These are phyloP conservation scores for Myriosclerotinia curreyana DNA, from an alignment of 2,329 filamentous ascomycete species.

Conservation along the genomic window DNA sequence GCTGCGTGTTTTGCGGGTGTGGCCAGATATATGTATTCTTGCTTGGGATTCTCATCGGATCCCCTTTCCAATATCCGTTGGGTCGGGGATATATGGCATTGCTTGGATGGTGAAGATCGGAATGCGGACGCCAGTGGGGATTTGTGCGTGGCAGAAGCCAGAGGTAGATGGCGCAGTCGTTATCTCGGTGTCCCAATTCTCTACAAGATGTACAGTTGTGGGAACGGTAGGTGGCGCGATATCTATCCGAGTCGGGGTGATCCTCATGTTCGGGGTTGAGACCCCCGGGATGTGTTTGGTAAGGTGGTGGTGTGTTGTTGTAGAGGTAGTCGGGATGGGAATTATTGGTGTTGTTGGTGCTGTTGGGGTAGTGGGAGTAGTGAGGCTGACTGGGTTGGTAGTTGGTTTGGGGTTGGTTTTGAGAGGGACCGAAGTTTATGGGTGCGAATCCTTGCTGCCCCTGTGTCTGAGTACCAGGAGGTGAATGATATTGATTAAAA, in stretches of 20 bases:
- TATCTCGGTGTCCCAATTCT: not conserved
- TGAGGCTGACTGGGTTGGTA: not conserved
- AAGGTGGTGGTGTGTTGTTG: not conserved
- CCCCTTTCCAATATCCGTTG: not conserved
- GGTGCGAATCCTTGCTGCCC: too few relatives aligned
- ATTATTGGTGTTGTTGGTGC: not conserved
- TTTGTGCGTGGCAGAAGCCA: not conserved
- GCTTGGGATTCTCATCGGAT: rapidly evolving
- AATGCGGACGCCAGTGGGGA: not conserved
- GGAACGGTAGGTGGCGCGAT: not conserved
- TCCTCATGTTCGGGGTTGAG: not conserved
- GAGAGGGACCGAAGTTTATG: not conserved
- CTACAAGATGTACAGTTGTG: not conserved
- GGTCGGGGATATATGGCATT: not conserved
- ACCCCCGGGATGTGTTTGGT: not conserved
- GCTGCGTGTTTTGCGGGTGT: not conserved
- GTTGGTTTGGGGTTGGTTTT: not conserved
- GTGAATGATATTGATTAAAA: not conserved
- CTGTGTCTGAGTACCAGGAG: not conserved
- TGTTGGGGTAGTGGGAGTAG: not conserved
- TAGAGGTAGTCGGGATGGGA: not conserved
- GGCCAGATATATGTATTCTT: not conserved
- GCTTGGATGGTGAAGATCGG: not conserved
- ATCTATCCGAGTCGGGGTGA: not conserved
- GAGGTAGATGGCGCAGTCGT: not conserved